These are phyloP conservation scores for Centrapalus pauciflorus DNA, from an alignment of 129 eudicot genomes.

Conservation along the genomic window DNA sequence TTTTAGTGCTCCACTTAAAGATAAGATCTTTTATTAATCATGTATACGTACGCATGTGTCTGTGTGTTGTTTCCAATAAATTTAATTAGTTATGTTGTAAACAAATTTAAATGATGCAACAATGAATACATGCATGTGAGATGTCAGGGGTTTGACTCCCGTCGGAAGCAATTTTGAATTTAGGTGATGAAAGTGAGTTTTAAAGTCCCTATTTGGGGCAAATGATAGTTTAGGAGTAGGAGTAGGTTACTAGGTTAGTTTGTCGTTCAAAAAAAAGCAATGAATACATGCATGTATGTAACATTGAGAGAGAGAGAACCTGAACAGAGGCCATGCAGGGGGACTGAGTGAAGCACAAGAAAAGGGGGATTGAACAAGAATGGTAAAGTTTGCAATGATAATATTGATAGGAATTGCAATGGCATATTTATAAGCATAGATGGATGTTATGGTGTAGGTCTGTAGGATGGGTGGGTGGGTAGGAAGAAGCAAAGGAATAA, in stretches of 20 bases:
- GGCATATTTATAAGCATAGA: conserved; percentile 24
- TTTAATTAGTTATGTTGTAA: not conserved
- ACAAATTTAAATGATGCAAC: not conserved
- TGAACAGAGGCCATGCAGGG: conserved; percentile 30
- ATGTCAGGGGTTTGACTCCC: no score
- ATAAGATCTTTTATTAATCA: no score
- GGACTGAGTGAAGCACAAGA: not conserved
- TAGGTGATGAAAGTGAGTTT: no score
- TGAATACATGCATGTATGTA: no score
- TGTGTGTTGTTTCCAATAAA: not conserved
- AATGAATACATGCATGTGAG: not conserved
- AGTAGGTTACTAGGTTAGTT: no score
- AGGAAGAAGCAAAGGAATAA: conserved; percentile 18
- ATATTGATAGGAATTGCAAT: conserved; percentile 8
- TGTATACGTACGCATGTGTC: no score
- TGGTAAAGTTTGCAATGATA: conserved; percentile 7
- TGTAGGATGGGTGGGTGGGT: not conserved
- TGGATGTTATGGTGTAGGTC: not conserved
- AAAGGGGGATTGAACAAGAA: not conserved
- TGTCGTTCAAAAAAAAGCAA: no score
- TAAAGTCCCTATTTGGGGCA: no score
- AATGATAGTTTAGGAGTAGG: no score
- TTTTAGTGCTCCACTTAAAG: no score
- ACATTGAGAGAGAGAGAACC: conserved; percentile 3
- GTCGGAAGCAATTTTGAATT: no score